Base-by-base conservation (phyloP, 1,284 basidiomycete genomes). In the Erythrobasidium hasegawianum region DNA sequence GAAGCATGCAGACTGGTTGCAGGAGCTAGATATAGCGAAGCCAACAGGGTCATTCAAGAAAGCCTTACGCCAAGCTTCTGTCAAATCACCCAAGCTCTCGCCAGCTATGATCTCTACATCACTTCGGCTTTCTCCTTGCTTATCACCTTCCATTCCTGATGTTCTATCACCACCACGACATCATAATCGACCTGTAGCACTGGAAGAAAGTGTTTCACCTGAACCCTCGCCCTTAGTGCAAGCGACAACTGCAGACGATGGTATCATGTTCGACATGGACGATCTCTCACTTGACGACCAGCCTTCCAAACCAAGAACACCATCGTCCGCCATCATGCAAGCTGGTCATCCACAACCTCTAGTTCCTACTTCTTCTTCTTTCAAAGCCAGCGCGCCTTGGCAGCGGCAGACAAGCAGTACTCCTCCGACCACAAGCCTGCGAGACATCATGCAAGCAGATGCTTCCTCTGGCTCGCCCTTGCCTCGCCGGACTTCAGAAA, bases 1-100 rank as follows among this genome's bases (percentile, higher is more conserved):
- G 68, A 85, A 83, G 60, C 84, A 90, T 72, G 81, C 81, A 29
- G 85, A 86, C 0, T 97, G 90, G 88, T 77, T 94, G n/a, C 82
- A 81, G 0, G 69, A 82, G 52, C 86, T 94, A 73, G 94, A 97
- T 76, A 82, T 96, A 39, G 90, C 93, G 0, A 77, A 79, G 26
- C 83, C 85, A 0, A 81, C 90, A 50, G 76, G 85, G 9, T 82
- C 83, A 11, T 75, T 38, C 71, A 71, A 76, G 5, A 70, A 70
- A 22, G 75, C 45, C 16, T 29, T 53, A 16, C 55, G 57, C 22
- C 52, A 38, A 26, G 76, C 77, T 50, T 80, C 78, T 67, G 79
- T 79, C 41, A 78, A 79, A 2, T 82, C 81, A 2, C 78, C 81
- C 8, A 81, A 78, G 69, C 68, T 83, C 8, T 84, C 81, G 0